Base-by-base conservation (phyloP, 371 early-diverging fungal genomes). In the Mucor ambiguus region DNA sequence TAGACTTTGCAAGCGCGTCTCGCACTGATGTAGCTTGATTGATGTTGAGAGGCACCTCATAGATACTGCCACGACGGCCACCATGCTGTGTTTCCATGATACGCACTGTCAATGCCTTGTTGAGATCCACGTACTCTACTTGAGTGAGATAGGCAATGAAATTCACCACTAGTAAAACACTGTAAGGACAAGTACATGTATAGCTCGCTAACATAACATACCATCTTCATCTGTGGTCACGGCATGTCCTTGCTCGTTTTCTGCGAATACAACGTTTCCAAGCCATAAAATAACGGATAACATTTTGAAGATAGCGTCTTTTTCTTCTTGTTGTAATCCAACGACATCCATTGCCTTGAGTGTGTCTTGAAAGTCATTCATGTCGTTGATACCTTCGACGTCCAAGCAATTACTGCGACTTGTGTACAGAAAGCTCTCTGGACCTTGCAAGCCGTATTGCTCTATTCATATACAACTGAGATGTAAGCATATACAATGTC, bases 1-100 rank as follows among this genome's bases (percentile, higher is more conserved):
- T 83, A 8, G 90, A 84, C 74, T 93, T 93, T 66, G 96, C 85
- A 63, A 97, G 85, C 0, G 95, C 96, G 72, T 98, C 93, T 61
- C 97, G 89, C 11, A 90, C 87, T 24, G 92, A 83, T 9, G 71
- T 83, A 28, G 97, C 95, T 76, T 94, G 94, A 16, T 85, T 88
- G 24, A 80, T 66, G 73, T 94, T 95, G 16, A 96, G 82, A 5
- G 95, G 91, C 12, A 92, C 91, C 61, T 92, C 90, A 73, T 93
- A 90, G 2, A 93, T 79, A 55, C 92, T 81, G 32, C 92, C 94
- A 52, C 95, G 82, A 70, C 91, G 84, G 46, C 91, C 92, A 30
- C 93, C 95, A n/a, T 91, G 86, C 61, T 87, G 82, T 5, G 94
- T 91, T 78, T 93, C 92, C 81, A 92, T 89, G 8, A 88, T 77